Base-by-base conservation (phyloP, 1,284 basidiomycete species). In the Lentinus polychrous region DNA sequence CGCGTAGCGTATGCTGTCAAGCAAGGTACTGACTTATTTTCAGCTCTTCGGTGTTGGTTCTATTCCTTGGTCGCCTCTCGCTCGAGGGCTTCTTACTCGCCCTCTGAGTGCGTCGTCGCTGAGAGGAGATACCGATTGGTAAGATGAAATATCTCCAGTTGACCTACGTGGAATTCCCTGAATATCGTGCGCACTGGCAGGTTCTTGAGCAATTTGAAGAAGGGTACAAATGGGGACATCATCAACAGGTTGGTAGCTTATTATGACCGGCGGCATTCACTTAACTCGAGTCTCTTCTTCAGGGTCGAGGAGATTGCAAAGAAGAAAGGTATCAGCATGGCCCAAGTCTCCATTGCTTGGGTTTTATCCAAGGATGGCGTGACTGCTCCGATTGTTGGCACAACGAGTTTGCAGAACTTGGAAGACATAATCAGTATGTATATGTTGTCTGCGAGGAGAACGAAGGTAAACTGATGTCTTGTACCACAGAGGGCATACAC, bases 291-390 rank as follows among this genome's bases (percentile, higher is more conserved):
- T 34, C 35, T 45, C 39, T 11, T 7, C 35, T 36, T 20, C 12
- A 71, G 72, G 11, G 71, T 81, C 24, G 73, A 78, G 52, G 71
- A 76, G 51, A 52, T 82, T 22, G 75, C 79, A 7, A 73, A 72
- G 54, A 75, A 76, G 57, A 66, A 62, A 43, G 70, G 68, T 1
- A 56, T 75, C 42, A 69, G 66, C 52, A 83, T 83, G 79, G 75
- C 78, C 1, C 78, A 81, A 55, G 65, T 82, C 32, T 67, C 73
- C 2, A 52, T 78, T 6, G 79, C 78, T 10, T 83, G 79, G 79
- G 56, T 61, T 3, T 49, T 78, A 22, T 15, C 55, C 10, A 57
- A 56, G 49, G 59, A 66, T 65, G 71, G 61, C 36, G 72, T 79
- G 10, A 66, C 72, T 15, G 76, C 76, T 7, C 78, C 77, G 1